These are phyloP conservation scores for Globisporangium okanoganense DNA, from an alignment of 352 stramenopile genomes.

Conservation along the genomic window DNA sequence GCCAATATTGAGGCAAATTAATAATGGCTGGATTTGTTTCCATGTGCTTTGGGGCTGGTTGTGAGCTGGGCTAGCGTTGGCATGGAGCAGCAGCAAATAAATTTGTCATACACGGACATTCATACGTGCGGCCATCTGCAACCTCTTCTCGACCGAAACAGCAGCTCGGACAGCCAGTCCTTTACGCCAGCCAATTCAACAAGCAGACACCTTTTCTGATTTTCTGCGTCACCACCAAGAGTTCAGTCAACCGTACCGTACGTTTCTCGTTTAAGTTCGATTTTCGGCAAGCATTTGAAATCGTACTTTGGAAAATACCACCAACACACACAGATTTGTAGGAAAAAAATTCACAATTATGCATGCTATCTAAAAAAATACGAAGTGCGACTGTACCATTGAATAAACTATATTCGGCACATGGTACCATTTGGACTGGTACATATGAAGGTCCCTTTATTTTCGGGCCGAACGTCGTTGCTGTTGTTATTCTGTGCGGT, in stretches of 20 bases:
- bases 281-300: background rate
- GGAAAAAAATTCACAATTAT: too few species aligned
- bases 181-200: slow-evolving; percentile 8
- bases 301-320: too few species aligned
- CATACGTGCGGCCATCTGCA: background rate
- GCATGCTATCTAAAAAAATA: too few species aligned
- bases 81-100: background rate
- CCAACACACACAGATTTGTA: too few species aligned
- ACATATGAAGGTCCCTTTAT: too few species aligned
- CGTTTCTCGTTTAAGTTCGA: background rate
- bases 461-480: background rate
- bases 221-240: background rate
- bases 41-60: too few species aligned
- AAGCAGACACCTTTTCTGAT: background rate
- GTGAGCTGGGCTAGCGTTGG: background rate
- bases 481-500: background rate
- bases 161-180: background rate
- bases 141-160: background rate
- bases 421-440: too few species aligned
- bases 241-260: background rate
- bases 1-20: background rate
- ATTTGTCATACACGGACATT: background rate
- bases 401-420: too few species aligned
- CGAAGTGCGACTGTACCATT: too few species aligned
- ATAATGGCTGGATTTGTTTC: too few species aligned